phyloP scores from a whole-genome alignment of 257 asterid genomes.

The Fraxinus pennsylvanica region DNA sequence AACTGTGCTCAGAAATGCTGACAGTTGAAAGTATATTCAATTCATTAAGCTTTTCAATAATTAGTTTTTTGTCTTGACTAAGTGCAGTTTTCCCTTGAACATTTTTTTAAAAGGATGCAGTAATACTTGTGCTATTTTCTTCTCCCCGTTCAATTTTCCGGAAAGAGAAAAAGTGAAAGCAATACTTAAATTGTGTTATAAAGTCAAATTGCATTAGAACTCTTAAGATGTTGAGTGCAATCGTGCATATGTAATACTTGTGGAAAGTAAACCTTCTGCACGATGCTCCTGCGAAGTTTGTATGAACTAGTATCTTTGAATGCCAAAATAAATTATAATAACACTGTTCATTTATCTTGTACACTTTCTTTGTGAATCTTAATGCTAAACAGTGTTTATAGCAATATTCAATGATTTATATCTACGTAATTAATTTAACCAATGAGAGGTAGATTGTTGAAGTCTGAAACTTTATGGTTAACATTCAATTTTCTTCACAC shows the following conservation, averaged over 20 bases:
- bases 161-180: neutral
- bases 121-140: neutral
- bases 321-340: neutral
- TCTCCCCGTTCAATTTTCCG: neutral
- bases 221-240: neutral
- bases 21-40: neutral
- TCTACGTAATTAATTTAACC: neutral
- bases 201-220: neutral
- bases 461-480: neutral
- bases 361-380: neutral
- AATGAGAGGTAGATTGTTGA: neutral
- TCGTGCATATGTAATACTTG: neutral
- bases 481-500: conserved; percentile 3
- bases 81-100: neutral
- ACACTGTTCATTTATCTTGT: neutral
- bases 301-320: neutral
- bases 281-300: neutral
- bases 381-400: neutral
- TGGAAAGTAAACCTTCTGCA: neutral
- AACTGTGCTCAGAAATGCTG: neutral
- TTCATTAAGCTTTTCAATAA: neutral
- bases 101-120: neutral
- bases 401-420: neutral
- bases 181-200: neutral
- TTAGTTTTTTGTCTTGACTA: neutral